Base-by-base conservation (phyloP, 2,329 filamentous ascomycete genomes). In the Microthyrium microscopicum region DNA sequence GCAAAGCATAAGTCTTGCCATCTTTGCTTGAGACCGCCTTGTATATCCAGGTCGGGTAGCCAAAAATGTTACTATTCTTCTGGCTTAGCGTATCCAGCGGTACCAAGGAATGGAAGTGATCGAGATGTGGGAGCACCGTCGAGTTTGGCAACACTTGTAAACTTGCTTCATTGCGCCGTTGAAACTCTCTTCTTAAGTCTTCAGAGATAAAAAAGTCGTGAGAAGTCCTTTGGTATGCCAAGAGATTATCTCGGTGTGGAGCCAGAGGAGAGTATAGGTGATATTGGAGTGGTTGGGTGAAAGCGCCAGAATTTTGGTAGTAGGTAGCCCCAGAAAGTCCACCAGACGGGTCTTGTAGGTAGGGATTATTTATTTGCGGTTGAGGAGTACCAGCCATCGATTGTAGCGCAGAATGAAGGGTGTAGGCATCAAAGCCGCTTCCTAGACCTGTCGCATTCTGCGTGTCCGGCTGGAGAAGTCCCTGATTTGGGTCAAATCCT, bases 151-250 rank as follows among this genome's bases (percentile, higher is more conserved):
- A 71, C 5, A 82, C 77, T 52, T 94, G 87, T 34, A 82, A 66
- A 4, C 81, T 73, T 19, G 87, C 82, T 46, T 92, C 85, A 1
- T 78, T 67, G 56, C 87, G 93, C 56, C 79, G 83, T 49, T 92
- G 83, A 40, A 93, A 59, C 20, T 94, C 84, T 56, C 94, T 82
- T 35, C 89, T 70, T 5, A 92, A 56, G 38, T 82, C 75, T 46
- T 93, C 85, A 1, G 83, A 73, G 26, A 95, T 69, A 54, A 98
- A 98, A 42, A 95, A 81, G 49, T 95, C 85, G 48, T 91, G 82
- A 2, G 81, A 74, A 37, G 77, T 76, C 38, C 82, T 73, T 51
- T 98, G 87, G 49, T 92, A 93, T 3, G 78, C 73, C 42, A 80
- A 64, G 20, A 93, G 64, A 41, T 83, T 83, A 40, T 87, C 79